Evolutionary conservation across 2,329 filamentous ascomycete genomes (phyloP).

Genomic region (Fusarium lyarnte): DNA sequence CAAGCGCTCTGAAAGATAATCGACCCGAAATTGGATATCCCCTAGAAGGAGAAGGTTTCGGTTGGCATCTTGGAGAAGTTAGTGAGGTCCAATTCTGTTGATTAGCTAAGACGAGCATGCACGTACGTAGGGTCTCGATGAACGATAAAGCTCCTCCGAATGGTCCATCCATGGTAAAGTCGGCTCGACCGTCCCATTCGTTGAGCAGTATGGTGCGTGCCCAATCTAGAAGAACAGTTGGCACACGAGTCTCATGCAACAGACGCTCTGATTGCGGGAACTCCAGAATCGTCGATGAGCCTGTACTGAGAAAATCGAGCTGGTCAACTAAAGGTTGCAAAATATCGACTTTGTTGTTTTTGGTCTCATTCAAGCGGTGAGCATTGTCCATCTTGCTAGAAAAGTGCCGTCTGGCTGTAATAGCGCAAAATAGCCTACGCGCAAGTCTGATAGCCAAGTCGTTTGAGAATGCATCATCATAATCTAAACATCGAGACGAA

Average conservation of each 20-base stretch:
- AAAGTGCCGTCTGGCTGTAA: conserved; percentile 63
- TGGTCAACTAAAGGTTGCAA: conserved; percentile 61
- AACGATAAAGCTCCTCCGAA: conserved; percentile 82
- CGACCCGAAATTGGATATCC: conserved; percentile 76
- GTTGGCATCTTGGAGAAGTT: conserved; percentile 62
- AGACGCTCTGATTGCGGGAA: conserved; percentile 62
- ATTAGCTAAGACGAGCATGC: background rate
- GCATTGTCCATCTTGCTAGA: conserved; percentile 55
- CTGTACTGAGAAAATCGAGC: conserved; percentile 61
- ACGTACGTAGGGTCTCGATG: conserved; percentile 76
- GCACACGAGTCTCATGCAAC: conserved; percentile 66
- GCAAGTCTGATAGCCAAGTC: conserved; percentile 68
- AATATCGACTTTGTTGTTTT: conserved; percentile 52
- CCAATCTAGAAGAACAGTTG: conserved; percentile 73
- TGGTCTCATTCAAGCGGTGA: conserved; percentile 45
- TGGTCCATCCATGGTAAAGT: conserved; percentile 74
- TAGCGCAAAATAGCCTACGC: conserved; percentile 65
- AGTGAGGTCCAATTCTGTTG: background rate
- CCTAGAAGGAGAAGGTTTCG: conserved; percentile 71
- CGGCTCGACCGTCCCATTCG: conserved; percentile 81
- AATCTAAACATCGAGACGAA: conserved; percentile 63
- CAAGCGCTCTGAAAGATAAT: conserved; percentile 79
- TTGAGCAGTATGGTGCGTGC: conserved; percentile 77
- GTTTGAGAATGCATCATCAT: conserved; percentile 71
- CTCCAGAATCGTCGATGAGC: conserved; percentile 56